Conservation (phyloP, 352 stramenopile species). For the Phytophthora cactorum region DNA sequence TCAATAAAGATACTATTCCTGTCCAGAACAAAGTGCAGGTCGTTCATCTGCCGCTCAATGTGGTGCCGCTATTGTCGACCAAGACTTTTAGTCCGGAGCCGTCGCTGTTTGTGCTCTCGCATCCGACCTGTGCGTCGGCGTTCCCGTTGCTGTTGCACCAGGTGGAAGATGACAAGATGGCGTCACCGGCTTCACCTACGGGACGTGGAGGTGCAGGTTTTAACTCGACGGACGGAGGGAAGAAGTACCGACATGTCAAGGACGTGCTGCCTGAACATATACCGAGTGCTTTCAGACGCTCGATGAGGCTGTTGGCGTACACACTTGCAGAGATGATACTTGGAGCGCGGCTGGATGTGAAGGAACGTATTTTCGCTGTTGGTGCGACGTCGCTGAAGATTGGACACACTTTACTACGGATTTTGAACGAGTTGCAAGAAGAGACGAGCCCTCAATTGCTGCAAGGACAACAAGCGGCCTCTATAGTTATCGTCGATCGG, state of each 20-base stretch:
- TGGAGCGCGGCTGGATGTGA: conserved; percentile 58
- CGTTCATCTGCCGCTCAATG: conserved; percentile 62
- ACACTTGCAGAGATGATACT: conserved; percentile 64
- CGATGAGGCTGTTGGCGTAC: conserved; percentile 73
- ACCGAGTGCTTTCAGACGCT: conserved; percentile 58
- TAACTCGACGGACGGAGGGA: conserved; percentile 10
- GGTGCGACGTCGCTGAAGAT: conserved; percentile 81
- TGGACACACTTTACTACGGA: conserved; percentile 73
- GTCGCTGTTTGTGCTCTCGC: conserved; percentile 76
- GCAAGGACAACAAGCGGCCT: conserved; percentile 52
- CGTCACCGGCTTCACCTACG: conserved; percentile 14
- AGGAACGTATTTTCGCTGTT: conserved; percentile 75
- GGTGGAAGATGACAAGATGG: conserved; percentile 26
- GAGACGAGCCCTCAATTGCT: conserved; percentile 43
- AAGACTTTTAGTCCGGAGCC: conserved; percentile 50
- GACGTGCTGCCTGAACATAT: conserved; percentile 76
- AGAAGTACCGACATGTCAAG: conserved; percentile 63
- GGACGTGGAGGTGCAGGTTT: conserved; percentile 7
- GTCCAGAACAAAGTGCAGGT: conserved; percentile 40
- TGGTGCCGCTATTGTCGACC: conserved; percentile 56
- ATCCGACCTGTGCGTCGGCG: conserved; percentile 66
- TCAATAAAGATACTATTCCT: not conserved
- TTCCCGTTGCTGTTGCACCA: conserved; percentile 78
- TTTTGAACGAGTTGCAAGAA: conserved; percentile 65
- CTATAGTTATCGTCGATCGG: conserved; percentile 75